Percentiles rank a stretch among this genome's conserved stretches.
Conservation (phyloP, 2,329 filamentous ascomycete genomes). For the Aspergillus vadensis region DNA sequence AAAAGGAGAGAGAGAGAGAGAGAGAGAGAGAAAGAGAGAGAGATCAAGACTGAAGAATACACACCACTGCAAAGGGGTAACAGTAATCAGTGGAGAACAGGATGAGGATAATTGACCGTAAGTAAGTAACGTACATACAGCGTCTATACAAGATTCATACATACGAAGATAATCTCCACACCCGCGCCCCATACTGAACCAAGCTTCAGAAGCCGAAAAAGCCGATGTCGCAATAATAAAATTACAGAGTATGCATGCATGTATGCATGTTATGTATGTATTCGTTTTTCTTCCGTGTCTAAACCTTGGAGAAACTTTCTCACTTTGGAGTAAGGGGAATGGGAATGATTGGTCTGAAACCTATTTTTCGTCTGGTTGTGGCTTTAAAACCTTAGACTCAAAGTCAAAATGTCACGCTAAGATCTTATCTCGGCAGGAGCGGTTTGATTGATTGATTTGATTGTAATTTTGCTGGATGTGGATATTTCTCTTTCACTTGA, state of each 20-base stretch:
- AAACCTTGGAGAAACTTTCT: background rate
- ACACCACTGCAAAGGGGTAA: background rate
- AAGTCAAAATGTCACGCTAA: constrained; percentile 20
- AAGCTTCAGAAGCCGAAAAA: constrained; percentile 9
- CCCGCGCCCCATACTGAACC: background rate
- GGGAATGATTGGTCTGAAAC: no score
- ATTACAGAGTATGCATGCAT: background rate
- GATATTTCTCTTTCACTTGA: no score
- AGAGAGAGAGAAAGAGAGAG: no score
- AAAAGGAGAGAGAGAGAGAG: no score
- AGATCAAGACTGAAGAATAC: no score
- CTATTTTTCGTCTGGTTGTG: background rate
- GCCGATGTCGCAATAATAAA: constrained; percentile 25
- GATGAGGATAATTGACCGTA: background rate
- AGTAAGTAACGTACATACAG: background rate
- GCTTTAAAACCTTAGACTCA: background rate
- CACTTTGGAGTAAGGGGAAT: no score
- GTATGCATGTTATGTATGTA: background rate
- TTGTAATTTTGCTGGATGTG: background rate
- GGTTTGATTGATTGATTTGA: background rate
- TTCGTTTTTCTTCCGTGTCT: background rate
- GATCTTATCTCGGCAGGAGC: constrained; percentile 28
- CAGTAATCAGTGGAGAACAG: background rate
- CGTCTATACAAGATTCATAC: background rate
- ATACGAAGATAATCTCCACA: constrained; percentile 1